A percentile compares a stretch with the other conserved stretches of the same genome.
Evolutionary conservation across 2,329 filamentous ascomycete genomes (phyloP).

Genomic region (Raffaelea arxii): DNA sequence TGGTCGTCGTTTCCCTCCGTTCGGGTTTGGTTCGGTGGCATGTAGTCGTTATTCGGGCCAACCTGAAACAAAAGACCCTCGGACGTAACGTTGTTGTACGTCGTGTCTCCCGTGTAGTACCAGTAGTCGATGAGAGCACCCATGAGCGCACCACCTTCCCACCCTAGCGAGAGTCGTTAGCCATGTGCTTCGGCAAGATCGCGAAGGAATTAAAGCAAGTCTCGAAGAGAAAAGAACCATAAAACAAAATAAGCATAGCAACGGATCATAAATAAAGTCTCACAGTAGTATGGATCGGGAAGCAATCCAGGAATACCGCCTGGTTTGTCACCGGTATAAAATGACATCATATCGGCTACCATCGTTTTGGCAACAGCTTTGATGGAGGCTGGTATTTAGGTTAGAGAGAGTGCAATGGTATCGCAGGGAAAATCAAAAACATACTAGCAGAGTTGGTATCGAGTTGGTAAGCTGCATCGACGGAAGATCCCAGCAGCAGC

Average conservation of each 20-base stretch:
- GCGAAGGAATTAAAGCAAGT: too few species aligned
- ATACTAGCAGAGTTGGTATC: neutral
- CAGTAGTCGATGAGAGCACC: slow-evolving; percentile 70
- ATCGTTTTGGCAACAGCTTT: slow-evolving; percentile 36
- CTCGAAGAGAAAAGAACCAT: too few species aligned
- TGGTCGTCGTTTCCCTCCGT: slow-evolving; percentile 50
- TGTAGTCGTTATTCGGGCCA: slow-evolving; percentile 17
- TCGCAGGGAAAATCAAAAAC: neutral
- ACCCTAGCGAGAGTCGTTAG: slow-evolving; percentile 33
- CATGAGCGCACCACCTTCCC: slow-evolving; percentile 66
- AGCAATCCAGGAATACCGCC: slow-evolving; percentile 40
- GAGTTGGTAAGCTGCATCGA: neutral
- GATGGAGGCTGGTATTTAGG: slow-evolving; percentile 31
- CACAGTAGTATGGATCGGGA: slow-evolving; percentile 13
- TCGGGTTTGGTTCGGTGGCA: slow-evolving; percentile 20
- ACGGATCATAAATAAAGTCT: neutral
- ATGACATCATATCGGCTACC: slow-evolving; percentile 36
- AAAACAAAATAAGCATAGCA: too few species aligned
- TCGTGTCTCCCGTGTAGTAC: slow-evolving; percentile 43
- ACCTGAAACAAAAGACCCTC: slow-evolving; percentile 28
- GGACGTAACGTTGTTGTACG: slow-evolving; percentile 57
- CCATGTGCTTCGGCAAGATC: too few species aligned
- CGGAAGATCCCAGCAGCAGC: neutral
- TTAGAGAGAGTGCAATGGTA: neutral
- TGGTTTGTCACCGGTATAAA: slow-evolving; percentile 37